Conservation (phyloP, 108 stramenopile genomes). For the Heterococcus sp. region DNA sequence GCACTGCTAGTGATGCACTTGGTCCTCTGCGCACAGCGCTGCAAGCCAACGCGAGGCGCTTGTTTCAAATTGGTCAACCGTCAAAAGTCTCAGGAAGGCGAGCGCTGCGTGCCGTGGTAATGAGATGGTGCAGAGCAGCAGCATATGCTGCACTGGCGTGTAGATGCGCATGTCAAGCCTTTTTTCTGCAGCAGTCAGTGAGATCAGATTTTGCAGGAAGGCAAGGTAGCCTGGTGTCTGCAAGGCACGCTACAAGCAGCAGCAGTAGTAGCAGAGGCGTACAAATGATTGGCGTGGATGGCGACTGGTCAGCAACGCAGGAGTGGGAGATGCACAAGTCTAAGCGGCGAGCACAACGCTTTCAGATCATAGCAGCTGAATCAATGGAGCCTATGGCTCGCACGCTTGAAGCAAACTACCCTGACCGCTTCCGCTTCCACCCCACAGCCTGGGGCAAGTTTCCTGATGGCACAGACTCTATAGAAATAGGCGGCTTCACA, state of each 20-base stretch:
- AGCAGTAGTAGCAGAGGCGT: background rate
- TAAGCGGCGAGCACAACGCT: slow-evolving; percentile 23
- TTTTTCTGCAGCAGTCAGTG: too few relatives aligned
- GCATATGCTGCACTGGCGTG: background rate
- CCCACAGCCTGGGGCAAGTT: slow-evolving; percentile 75
- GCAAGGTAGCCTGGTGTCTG: background rate
- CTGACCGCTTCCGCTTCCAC: slow-evolving; percentile 74
- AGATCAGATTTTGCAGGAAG: too few relatives aligned
- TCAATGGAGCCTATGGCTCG: slow-evolving; percentile 47
- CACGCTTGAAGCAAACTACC: slow-evolving; percentile 44
- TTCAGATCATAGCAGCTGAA: slow-evolving; percentile 41
- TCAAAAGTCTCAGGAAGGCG: too few relatives aligned
- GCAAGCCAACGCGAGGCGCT: too few relatives aligned
- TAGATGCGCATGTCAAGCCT: background rate
- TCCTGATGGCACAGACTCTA: slow-evolving; percentile 70
- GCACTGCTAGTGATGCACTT: background rate
- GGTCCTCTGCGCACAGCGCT: background rate
- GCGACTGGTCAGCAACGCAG: slow-evolving; percentile 13
- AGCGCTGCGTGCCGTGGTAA: too few relatives aligned
- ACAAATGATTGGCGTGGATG: background rate
- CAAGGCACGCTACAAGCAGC: background rate
- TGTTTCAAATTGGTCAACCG: too few relatives aligned
- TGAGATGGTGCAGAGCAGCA: background rate
- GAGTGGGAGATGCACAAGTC: slow-evolving; percentile 36
- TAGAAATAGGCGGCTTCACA: slow-evolving; percentile 68